phyloP scores from a whole-genome alignment of 768 basidiomycete species.

The Mycena leptocephala region DNA sequence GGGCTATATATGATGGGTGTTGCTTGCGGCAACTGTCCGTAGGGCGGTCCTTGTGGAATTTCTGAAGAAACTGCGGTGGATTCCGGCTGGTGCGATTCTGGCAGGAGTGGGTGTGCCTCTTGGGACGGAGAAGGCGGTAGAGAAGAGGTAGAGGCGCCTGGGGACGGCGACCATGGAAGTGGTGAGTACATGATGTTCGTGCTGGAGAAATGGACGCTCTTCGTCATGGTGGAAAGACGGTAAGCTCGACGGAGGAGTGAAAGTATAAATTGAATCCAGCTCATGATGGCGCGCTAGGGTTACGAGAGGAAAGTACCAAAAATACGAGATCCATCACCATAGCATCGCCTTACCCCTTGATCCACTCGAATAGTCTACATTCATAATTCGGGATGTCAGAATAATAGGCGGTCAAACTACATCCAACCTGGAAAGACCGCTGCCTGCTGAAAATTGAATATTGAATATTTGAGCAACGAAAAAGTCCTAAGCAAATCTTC shows the following conservation, averaged over 20 bases:
- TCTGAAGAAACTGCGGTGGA: neutral
- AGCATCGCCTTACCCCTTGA: neutral
- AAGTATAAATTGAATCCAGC: constrained; percentile 9
- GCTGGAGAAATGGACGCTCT: constrained; percentile 32
- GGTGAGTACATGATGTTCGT: constrained; percentile 35
- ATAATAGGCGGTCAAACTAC: no score
- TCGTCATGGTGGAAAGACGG: constrained; percentile 15
- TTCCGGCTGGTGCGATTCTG: neutral
- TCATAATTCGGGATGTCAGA: no score
- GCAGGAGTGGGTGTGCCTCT: neutral
- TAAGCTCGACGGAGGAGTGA: neutral
- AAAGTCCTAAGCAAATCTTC: no score
- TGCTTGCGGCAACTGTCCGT: neutral
- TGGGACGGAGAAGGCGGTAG: constrained; percentile 27
- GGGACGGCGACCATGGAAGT: constrained; percentile 20
- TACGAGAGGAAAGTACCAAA: neutral
- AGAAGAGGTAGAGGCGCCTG: constrained; percentile 15
- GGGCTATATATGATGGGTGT: constrained; percentile 22
- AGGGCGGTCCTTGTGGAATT: no score
- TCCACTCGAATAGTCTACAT: neutral
- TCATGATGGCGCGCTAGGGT: no score
- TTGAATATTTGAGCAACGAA: no score
- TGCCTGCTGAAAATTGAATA: no score
- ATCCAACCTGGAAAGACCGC: no score
- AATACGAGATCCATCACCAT: neutral